Base-by-base conservation (phyloP, 1,284 basidiomycete species). In the Microbotryum saponariae region DNA sequence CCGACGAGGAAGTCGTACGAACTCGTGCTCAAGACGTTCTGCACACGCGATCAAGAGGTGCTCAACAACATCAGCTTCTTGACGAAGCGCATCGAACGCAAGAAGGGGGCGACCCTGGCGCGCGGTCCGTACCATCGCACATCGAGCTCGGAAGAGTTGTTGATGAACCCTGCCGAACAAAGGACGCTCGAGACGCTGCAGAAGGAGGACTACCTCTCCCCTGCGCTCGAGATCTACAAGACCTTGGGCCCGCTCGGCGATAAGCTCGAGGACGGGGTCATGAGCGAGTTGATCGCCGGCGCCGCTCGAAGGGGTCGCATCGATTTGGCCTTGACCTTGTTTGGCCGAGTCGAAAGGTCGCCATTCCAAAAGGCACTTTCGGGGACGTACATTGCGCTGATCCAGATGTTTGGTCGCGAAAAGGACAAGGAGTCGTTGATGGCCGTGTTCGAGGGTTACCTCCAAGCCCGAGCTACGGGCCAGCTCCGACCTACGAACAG, bases 141-240 rank as follows among this genome's bases (percentile, higher is more conserved):
- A 18, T 42, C 37, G 37, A 6, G 12, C 37, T 18, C 37, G 37
- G 16, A 9, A 21, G 21, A 49, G 31, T 25, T 50, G 48, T 18
- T 23, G 27, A 21, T 42, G 55, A 33, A 9, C 37, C 37, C 37
- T 42, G 56, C 21, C 8, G 61, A 62, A 16, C 59, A 29, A 25
- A 55, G 62, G 50, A 58, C 56, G 18, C 51, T 63, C 52, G 72
- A 73, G 0, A 60, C 70, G 1, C 77, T 88, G 16, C 77, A 78
- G 27, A 71, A 77, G 50, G 89, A 91, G 74, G 81, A 83, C 70
- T 89, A 89, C 68, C 85, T 90, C 64, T 73, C 76, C 0, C 82
- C 83, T 0, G 89, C 89, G 0, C 77, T 89, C 75, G 81, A 83
- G 31, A 78, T 91, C 55, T 93, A 88, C 75, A 80, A 85, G 51